These are phyloP conservation scores for Chaetoscypha palmicola DNA, from an alignment of 2,329 filamentous ascomycete genomes.

Conservation along the genomic window DNA sequence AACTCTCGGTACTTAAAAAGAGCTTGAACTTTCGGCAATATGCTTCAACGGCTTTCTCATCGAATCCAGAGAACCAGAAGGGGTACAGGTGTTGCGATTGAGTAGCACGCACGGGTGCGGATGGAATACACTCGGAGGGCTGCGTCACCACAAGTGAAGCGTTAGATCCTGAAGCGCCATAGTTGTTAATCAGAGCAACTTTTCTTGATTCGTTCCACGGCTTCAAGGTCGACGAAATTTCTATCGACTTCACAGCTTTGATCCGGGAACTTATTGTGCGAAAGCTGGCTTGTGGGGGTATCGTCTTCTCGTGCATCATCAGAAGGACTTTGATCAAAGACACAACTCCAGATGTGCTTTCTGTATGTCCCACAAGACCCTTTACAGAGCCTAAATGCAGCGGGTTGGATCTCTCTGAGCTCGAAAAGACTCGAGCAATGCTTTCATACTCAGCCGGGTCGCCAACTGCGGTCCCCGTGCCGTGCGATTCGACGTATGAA, in stretches of 20 bases:
- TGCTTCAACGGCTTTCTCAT: slow-evolving; percentile 19
- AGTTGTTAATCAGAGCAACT: slow-evolving; percentile 19
- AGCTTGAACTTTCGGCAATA: slow-evolving; percentile 15
- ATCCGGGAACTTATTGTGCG: slow-evolving; percentile 30
- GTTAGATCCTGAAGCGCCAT: slow-evolving; percentile 24
- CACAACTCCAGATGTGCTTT: slow-evolving; percentile 38
- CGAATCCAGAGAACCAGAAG: slow-evolving; percentile 15
- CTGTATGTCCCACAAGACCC: slow-evolving; percentile 38
- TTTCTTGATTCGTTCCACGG: slow-evolving; percentile 11
- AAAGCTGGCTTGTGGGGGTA: slow-evolving; percentile 25
- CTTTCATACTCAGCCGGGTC: slow-evolving; percentile 21
- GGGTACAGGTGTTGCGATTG: neutral
- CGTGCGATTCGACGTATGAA: slow-evolving; percentile 29
- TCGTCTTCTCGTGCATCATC: slow-evolving; percentile 24
- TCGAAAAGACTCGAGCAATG: slow-evolving; percentile 21
- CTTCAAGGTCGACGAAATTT: slow-evolving; percentile 5
- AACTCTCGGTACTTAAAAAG: slow-evolving; percentile 13
- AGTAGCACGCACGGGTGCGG: neutral
- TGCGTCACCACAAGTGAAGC: slow-evolving; percentile 8
- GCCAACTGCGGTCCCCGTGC: slow-evolving; percentile 29
- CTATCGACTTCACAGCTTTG: slow-evolving; percentile 2
- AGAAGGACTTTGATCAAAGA: slow-evolving; percentile 39
- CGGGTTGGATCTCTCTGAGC: slow-evolving; percentile 12
- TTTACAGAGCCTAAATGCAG: slow-evolving; percentile 28
- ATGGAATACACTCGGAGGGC: neutral